Conservation (phyloP, 2,329 filamentous ascomycete species). For the Talaromyces verruculosus region DNA sequence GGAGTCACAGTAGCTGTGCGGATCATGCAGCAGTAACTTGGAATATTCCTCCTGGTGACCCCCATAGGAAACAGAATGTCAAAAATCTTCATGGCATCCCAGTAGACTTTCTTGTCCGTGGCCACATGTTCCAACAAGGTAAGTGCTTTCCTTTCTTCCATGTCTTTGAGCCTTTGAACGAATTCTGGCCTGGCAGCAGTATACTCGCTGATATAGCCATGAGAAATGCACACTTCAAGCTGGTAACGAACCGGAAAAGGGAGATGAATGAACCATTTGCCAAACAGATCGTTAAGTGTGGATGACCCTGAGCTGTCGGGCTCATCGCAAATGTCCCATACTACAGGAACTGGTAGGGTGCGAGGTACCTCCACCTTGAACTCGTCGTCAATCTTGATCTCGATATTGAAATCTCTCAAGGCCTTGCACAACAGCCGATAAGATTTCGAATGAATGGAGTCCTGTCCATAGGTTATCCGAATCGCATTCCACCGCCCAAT, state of each 20-base stretch:
- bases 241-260: conserved; percentile 80
- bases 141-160: conserved; percentile 57
- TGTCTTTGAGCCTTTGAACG: conserved; percentile 57
- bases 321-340: conserved; percentile 46
- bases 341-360: conserved; percentile 17
- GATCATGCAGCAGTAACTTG: conserved; percentile 71
- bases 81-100: conserved; percentile 73
- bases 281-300: conserved; percentile 37
- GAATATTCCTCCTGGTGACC: conserved; percentile 56
- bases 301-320: conserved; percentile 30
- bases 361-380: conserved; percentile 59
- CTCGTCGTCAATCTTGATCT: conserved; percentile 34
- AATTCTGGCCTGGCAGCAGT: conserved; percentile 66
- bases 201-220: conserved; percentile 72
- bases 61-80: conserved; percentile 48
- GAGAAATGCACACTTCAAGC: conserved; percentile 88
- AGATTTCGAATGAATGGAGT: conserved; percentile 29
- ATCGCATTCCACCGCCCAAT: conserved; percentile 67
- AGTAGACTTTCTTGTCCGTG: conserved; percentile 61
- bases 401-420: conserved; percentile 72
- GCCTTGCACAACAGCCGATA: conserved; percentile 52
- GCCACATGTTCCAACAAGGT: conserved; percentile 73
- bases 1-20: conserved; percentile 80
- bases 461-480: conserved; percentile 49
- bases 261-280: conserved; percentile 47